Conservation (phyloP, 2,329 filamentous ascomycete genomes). For the Botryosphaeria dothidea region DNA sequence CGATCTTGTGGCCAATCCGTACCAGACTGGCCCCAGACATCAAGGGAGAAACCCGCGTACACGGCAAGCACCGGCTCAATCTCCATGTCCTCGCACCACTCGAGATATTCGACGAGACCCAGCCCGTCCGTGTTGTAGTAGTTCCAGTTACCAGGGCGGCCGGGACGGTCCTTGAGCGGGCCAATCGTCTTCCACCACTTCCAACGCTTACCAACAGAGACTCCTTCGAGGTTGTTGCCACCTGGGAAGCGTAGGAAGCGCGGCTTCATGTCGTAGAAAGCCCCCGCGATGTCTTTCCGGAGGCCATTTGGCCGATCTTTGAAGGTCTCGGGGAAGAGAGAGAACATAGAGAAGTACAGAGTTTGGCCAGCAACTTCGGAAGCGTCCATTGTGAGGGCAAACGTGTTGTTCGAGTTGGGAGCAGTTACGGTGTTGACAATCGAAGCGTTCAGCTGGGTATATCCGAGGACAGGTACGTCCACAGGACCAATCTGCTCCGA, state of each 20-base stretch:
- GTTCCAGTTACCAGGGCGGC: conserved; percentile 47
- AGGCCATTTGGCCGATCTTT: conserved; percentile 54
- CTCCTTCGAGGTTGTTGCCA: conserved; percentile 53
- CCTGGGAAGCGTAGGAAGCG: conserved; percentile 54
- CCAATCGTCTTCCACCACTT: conserved; percentile 57
- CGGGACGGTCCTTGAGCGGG: conserved; percentile 49
- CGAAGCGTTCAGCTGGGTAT: conserved; percentile 37
- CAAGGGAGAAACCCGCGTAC: conserved; percentile 47
- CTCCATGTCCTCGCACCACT: conserved; percentile 49
- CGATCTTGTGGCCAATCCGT: conserved; percentile 33
- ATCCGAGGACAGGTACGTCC: conserved; percentile 28
- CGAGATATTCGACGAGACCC: conserved; percentile 50
- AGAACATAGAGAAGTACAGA: conserved; percentile 55
- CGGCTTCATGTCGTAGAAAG: conserved; percentile 44
- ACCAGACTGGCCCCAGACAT: conserved; percentile 39
- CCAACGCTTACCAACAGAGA: conserved; percentile 40
- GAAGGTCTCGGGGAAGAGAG: conserved; percentile 57
- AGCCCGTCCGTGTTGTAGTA: conserved; percentile 49
- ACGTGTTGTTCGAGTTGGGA: conserved; percentile 53
- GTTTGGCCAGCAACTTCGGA: conserved; percentile 40
- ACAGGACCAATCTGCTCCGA: conserved; percentile 30
- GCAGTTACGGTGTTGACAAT: conserved; percentile 46
- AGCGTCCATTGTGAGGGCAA: conserved; percentile 52
- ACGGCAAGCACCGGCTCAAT: conserved; percentile 47
- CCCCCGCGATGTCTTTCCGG: conserved; percentile 51